Conservation (phyloP, 768 basidiomycete species). For the Termitomyces sp. region DNA sequence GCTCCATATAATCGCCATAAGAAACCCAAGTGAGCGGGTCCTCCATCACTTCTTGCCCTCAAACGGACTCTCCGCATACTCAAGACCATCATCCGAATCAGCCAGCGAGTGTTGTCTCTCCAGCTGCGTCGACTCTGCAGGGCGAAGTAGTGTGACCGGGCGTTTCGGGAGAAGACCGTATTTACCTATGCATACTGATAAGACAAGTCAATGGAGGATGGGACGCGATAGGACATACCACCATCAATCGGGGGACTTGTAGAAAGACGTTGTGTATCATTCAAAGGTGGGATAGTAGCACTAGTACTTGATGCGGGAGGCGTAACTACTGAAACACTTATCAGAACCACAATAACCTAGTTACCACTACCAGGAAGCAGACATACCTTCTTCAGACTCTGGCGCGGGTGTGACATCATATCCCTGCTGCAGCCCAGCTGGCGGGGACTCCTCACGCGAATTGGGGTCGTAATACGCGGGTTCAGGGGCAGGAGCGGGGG, state of each 20-base stretch:
- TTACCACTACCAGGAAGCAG: too few species aligned
- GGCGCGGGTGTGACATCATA: slow-evolving; percentile 14
- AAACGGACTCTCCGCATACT: slow-evolving; percentile 75
- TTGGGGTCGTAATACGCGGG: slow-evolving; percentile 31
- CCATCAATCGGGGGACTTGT: slow-evolving; percentile 28
- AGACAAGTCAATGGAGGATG: too few species aligned
- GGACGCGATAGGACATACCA: slow-evolving; percentile 22
- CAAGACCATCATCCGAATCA: slow-evolving; percentile 59
- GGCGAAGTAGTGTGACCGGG: slow-evolving; percentile 57
- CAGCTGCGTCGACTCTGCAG: slow-evolving; percentile 19
- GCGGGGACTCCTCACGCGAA: slow-evolving; percentile 9
- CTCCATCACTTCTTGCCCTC: slow-evolving; percentile 35
- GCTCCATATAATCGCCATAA: neutral
- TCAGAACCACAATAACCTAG: too few species aligned
- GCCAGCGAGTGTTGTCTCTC: slow-evolving; percentile 24
- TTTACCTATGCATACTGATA: slow-evolving; percentile 51
- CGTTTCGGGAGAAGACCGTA: slow-evolving; percentile 71
- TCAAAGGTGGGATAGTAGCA: neutral
- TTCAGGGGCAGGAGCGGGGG: slow-evolving; percentile 15
- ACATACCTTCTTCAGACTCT: neutral
- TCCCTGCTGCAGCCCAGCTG: slow-evolving; percentile 8
- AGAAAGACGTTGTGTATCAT: slow-evolving; percentile 2
- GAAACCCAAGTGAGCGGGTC: neutral
- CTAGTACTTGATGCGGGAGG: neutral
- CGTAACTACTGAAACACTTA: too few species aligned